phyloP scores from a whole-genome alignment of 1,284 basidiomycete species.

The Amylostereum areolatum region DNA sequence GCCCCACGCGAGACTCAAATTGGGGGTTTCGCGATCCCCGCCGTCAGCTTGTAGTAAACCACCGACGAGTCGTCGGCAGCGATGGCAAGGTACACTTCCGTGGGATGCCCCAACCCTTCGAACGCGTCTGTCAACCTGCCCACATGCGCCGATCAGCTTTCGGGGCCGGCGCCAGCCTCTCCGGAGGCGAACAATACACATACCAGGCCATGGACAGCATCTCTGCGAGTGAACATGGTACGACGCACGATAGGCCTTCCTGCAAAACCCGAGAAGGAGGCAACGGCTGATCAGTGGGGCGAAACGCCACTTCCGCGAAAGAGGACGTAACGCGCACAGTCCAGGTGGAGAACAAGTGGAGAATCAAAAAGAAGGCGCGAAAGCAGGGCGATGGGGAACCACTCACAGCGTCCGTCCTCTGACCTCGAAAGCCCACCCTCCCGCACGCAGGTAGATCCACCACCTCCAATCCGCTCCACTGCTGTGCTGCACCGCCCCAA shows the following conservation, averaged over 20 bases:
- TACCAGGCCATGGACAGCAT: conserved; percentile 49
- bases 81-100: conserved; percentile 64
- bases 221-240: conserved; percentile 66
- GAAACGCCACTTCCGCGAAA: no score
- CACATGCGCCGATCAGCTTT: conserved; percentile 1
- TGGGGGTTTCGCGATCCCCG: conserved; percentile 68
- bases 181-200: conserved; percentile 7
- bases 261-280: conserved; percentile 14
- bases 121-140: conserved; percentile 56
- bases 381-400: no score
- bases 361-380: no score
- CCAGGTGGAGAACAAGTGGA: no score
- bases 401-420: conserved; percentile 48
- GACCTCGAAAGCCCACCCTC: conserved; percentile 56
- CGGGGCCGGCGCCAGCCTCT: conserved; percentile 7
- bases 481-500: conserved; percentile 46
- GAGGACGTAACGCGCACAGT: no score
- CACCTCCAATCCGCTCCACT: conserved; percentile 60
- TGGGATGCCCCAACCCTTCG: conserved; percentile 35
- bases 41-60: conserved; percentile 75
- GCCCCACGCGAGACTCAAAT: no score
- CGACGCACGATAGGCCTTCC: conserved; percentile 40
- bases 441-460: conserved; percentile 51
- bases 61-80: conserved; percentile 72
- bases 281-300: background rate